Evolutionary conservation across 2,329 filamentous ascomycete species (phyloP).

Genomic region (Chrysosporium keratinophilum): DNA sequence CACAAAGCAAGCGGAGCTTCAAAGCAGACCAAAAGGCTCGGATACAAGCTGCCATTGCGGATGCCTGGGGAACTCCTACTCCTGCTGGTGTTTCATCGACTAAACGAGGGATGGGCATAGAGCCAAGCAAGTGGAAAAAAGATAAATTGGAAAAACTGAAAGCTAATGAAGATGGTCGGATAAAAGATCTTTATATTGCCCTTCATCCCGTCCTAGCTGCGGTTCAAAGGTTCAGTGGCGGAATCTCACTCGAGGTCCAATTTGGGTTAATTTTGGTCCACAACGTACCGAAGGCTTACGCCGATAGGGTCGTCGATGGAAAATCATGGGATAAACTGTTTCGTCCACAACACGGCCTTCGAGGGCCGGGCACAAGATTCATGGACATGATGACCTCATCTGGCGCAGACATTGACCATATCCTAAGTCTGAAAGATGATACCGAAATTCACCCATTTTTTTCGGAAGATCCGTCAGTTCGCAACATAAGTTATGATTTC

Average conservation of each 20-base stretch:
- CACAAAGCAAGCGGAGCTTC: conserved; percentile 14
- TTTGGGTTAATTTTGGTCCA: conserved; percentile 30
- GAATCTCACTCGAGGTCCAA: conserved; percentile 28
- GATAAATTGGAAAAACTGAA: conserved; percentile 8
- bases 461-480: conserved; percentile 4
- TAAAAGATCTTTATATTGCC: conserved; percentile 22
- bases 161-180: conserved; percentile 11
- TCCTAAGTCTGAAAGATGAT: conserved; percentile 27
- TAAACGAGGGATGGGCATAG: not conserved
- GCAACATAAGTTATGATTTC: conserved; percentile 30
- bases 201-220: conserved; percentile 27
- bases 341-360: conserved; percentile 22
- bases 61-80: conserved; percentile 21
- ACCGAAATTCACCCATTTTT: conserved; percentile 22
- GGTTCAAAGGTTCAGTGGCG: conserved; percentile 28
- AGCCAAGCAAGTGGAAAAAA: conserved; percentile 14
- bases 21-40: conserved; percentile 18
- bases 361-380: conserved; percentile 27
- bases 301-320: conserved; percentile 16
- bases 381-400: conserved; percentile 31
- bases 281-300: conserved; percentile 20
- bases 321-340: conserved; percentile 28
- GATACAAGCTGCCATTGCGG: conserved; percentile 24
- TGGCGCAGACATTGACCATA: conserved; percentile 32
- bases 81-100: not conserved